Conservation (phyloP, 352 stramenopile species). For the Globisporangium nodosum region DNA sequence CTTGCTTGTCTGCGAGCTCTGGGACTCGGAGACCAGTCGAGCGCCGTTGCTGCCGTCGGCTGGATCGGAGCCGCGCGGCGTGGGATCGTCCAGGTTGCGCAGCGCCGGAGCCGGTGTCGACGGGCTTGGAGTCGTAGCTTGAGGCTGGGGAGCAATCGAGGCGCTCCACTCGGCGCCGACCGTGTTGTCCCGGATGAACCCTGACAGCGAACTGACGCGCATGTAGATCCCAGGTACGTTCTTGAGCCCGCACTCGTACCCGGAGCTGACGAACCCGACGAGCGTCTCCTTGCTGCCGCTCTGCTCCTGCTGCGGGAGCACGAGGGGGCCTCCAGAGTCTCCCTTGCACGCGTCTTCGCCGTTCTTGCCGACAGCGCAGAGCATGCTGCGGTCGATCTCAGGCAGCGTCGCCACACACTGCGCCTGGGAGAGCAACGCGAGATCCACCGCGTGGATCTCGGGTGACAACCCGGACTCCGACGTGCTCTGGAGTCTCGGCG, state of each 20-base stretch:
- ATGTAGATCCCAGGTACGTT: conserved; percentile 32
- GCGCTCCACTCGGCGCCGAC: conserved; percentile 4
- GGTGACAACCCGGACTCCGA: conserved; percentile 12
- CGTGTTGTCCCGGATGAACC: conserved; percentile 28
- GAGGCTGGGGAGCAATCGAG: background rate
- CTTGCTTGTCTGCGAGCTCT: background rate
- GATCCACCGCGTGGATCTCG: conserved; percentile 16
- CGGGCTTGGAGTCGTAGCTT: background rate
- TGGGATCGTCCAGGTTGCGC: conserved; percentile 3
- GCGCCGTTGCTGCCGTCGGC: background rate
- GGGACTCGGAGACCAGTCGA: background rate
- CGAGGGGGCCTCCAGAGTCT: conserved; percentile 32
- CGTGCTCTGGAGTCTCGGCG: background rate
- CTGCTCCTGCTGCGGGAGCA: conserved; percentile 11
- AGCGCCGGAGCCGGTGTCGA: background rate
- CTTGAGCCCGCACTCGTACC: conserved; percentile 27
- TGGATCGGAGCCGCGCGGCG: background rate
- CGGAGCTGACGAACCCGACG: conserved; percentile 29
- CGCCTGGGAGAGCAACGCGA: conserved; percentile 18
- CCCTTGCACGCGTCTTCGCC: conserved; percentile 26
- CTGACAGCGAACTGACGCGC: conserved; percentile 17
- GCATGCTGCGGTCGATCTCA: conserved; percentile 20
- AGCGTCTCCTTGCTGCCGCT: conserved; percentile 11
- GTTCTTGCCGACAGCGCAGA: conserved; percentile 21
- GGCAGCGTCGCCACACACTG: conserved; percentile 15